phyloP scores from a whole-genome alignment of 2,329 filamentous ascomycete genomes.

The Fusarium drepaniforme region DNA sequence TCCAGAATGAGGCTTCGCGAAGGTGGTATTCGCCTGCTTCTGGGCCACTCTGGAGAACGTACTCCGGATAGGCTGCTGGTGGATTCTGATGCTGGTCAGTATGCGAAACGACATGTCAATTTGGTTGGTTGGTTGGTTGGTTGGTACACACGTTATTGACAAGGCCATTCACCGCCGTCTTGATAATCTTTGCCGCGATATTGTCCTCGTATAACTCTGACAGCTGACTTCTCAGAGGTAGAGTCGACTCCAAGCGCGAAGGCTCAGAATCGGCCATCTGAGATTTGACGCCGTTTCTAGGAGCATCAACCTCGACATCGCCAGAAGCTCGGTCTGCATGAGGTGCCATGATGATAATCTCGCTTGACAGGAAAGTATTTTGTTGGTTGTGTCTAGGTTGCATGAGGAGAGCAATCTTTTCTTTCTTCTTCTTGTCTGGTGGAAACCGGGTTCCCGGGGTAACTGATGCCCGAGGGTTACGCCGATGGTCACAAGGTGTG shows the following conservation, averaged over 20 bases:
- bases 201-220: constrained; percentile 36
- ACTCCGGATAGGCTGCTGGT: constrained; percentile 36
- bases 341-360: constrained; percentile 1
- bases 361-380: not conserved
- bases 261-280: not conserved
- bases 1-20: constrained; percentile 48
- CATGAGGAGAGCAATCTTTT: not conserved
- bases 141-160: constrained; percentile 25
- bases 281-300: not conserved
- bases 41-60: constrained; percentile 33
- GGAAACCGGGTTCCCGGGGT: not conserved
- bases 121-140: not conserved
- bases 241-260: not conserved
- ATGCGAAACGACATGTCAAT: not conserved
- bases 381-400: not conserved
- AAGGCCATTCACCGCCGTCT: constrained; percentile 21
- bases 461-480: not conserved
- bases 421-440: not conserved
- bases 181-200: constrained; percentile 33
- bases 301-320: not conserved
- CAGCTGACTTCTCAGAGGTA: not conserved
- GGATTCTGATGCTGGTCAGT: constrained; percentile 25
- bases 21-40: constrained; percentile 34
- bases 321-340: not conserved
- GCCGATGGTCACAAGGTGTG: not conserved